Percentiles rank a stretch among this genome's conserved stretches.
Conservation (phyloP, 495 filamentous ascomycete genomes). For the Penicillium cataractarum region DNA sequence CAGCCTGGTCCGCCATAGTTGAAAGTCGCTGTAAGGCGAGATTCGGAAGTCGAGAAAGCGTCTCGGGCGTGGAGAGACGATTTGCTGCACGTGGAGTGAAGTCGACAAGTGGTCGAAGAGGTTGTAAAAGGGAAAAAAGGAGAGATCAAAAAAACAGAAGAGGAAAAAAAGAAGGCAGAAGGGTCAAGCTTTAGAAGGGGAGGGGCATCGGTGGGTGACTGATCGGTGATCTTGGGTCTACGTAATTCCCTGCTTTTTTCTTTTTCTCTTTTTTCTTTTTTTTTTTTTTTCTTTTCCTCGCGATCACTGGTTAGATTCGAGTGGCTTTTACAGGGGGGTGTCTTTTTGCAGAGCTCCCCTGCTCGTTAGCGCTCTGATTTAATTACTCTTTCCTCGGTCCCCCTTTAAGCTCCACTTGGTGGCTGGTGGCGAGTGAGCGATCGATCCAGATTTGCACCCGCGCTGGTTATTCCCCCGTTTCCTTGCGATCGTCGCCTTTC, state of each 20-base stretch:
- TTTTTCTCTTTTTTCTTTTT: slow-evolving; percentile 10
- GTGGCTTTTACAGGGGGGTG: not conserved
- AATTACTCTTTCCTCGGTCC: not conserved
- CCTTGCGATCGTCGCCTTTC: slow-evolving; percentile 13
- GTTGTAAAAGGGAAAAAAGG: not conserved
- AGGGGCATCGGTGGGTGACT: slow-evolving; percentile 20
- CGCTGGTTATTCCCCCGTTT: slow-evolving; percentile 6
- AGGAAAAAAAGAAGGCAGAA: slow-evolving; percentile 10
- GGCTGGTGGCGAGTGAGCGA: slow-evolving; percentile 21
- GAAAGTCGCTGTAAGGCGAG: slow-evolving; percentile 6
- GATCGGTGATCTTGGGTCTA: slow-evolving; percentile 31
- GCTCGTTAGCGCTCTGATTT: not conserved
- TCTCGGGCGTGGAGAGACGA: slow-evolving; percentile 5
- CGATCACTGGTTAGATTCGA: not conserved
- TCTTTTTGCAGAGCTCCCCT: slow-evolving; percentile 5
- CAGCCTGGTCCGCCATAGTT: slow-evolving; percentile 36
- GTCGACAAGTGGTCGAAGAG: not conserved
- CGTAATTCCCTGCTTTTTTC: slow-evolving; percentile 18
- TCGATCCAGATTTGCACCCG: slow-evolving; percentile 22
- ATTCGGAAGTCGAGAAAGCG: slow-evolving; percentile 2
- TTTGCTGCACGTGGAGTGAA: not conserved
- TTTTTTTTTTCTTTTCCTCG: not conserved
- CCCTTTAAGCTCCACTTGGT: slow-evolving; percentile 18
- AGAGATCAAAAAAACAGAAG: slow-evolving; percentile 10
- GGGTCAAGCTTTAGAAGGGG: slow-evolving; percentile 27